Evolutionary conservation across 2,329 filamentous ascomycete genomes (phyloP).

Genomic region (Xylariaceae sp.): DNA sequence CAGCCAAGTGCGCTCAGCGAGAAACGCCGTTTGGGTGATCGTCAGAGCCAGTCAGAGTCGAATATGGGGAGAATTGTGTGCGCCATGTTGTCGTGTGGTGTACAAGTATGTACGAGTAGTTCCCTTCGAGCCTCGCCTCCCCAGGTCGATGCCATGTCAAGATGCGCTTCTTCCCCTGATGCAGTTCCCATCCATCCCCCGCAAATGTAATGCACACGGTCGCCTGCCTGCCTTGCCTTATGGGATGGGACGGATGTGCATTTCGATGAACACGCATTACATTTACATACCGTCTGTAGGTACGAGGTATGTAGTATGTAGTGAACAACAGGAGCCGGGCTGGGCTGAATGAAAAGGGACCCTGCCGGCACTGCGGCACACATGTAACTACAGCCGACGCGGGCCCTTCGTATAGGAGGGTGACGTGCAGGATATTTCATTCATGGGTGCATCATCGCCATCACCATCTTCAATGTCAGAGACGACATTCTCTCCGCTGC

Average conservation of each 20-base stretch:
- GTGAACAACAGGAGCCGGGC: no score
- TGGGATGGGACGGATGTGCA: no score
- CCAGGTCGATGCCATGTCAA: conserved; percentile 9
- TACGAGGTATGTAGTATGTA: no score
- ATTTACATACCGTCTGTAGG: not conserved
- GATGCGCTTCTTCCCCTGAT: conserved; percentile 17
- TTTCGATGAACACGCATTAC: conserved; percentile 11
- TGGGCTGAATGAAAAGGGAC: conserved; percentile 15
- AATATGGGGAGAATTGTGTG: no score
- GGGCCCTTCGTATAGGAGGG: conserved; percentile 10
- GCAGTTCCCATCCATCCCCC: conserved; percentile 21
- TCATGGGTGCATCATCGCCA: not conserved
- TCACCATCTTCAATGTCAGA: not conserved
- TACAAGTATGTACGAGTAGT: no score
- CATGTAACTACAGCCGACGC: conserved; percentile 1
- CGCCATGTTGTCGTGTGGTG: no score
- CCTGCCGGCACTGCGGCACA: conserved; percentile 15
- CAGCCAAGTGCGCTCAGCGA: conserved; percentile 19
- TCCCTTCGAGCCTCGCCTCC: conserved; percentile 4
- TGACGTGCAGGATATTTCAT: conserved; percentile 15
- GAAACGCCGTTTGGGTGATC: conserved; percentile 8
- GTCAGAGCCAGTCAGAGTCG: not conserved
- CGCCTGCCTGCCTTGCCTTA: conserved; percentile 19
- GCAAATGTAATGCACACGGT: conserved; percentile 27
- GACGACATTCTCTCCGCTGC: not conserved